Base-by-base conservation (phyloP, 352 stramenopile species). In the Pythium sukuiense region DNA sequence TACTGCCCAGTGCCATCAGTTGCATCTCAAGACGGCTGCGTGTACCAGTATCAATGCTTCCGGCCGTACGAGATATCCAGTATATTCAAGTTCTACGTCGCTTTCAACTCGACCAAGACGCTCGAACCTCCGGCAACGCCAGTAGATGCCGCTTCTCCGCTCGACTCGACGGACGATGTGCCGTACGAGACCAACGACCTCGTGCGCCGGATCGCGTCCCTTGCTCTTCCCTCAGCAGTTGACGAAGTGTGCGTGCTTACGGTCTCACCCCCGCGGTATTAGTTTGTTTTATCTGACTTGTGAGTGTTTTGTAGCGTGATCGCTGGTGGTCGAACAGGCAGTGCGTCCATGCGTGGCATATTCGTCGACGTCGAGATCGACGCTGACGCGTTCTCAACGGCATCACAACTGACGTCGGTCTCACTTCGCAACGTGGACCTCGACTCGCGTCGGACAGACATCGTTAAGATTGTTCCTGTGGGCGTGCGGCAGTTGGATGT, bases 31-130 rank as follows among this genome's bases (percentile, higher is more conserved):
- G 29, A 26, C 12, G 27, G 49, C 3, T 39, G 58, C 12, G 32
- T n/a, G n/a, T 70, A 59, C 26, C 6, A 61, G 50, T 70, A 59
- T 12, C 1, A 61, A 49, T 70, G 63, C 63, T 70, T 65, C 41
- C 5, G 4, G 7, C 35, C 35, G 29, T 58, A 55, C 11, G 39
- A 32, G 5, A 43, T 1, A 3, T 6, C 55, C 11, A 37, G 7
- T 1, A 24, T 52, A 18, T 70, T 65, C 39, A 61, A 55, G 35
- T 70, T 70, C 63, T 70, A 57, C 39, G 29, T 70, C 37, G 7
- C 56, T 29, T 65, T 61, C 41, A 60, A 55, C 55, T 29, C 29
- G 33, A 58, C 60, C 13, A 32, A 33, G 11, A 18, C n/a, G 13
- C 27, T 26, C 6, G 39, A 39, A 27, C 49, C 49, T 0, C 11